Evolutionary conservation across 371 early-diverging fungal genomes (phyloP), one percentile per base, ranked within the genome.

Genomic region (Mortierella sp.): DNA sequence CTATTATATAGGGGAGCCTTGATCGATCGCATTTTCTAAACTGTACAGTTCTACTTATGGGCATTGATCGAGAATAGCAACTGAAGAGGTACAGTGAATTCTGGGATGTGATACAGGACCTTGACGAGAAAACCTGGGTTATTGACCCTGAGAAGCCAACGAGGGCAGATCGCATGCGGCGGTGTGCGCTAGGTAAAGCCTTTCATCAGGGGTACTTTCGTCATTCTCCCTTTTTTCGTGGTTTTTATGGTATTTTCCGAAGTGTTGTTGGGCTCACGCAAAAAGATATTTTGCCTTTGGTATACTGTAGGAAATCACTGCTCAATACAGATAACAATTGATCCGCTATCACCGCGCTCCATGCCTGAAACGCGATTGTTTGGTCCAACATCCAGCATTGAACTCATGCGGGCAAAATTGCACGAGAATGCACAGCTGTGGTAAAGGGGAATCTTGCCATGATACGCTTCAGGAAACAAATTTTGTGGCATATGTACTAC

Each of bases 131-230:
- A 19, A 68, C 73, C 5, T 78, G 79, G 79, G 72, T 71, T 6
- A 67, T 78, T 34, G 79, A 78, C n/a, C 79, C 79, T 3, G 79
- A 78, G n/a, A 61, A 68, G 28, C 79, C 79, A 14, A 78, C 79
- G 26, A 57, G 69, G 34, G 51, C 63, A 11, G 79, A 76, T 39
- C 56, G 70, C 46, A 54, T 65, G 62, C 70, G 78, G 7, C 61
- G 78, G 1, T 76, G 78, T 37, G 78, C 64, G 23, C 43, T 76
- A 28, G 75, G 73, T 73, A 67, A 37, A 34, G 19, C 4, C 28
- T 5, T 2, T 6, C 17, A 2, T 15, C 17, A 23, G 27, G 8
- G 15, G 9, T 8, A 11, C n/a, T n/a, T n/a, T n/a, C n/a, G n/a
- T n/a, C n/a, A n/a, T n/a, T n/a, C n/a, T n/a, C n/a, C n/a, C n/a